Evolutionary conservation across 768 basidiomycete species (phyloP), one percentile per base, ranked within the genome.

Genomic region (Mycena epipterygia): DNA sequence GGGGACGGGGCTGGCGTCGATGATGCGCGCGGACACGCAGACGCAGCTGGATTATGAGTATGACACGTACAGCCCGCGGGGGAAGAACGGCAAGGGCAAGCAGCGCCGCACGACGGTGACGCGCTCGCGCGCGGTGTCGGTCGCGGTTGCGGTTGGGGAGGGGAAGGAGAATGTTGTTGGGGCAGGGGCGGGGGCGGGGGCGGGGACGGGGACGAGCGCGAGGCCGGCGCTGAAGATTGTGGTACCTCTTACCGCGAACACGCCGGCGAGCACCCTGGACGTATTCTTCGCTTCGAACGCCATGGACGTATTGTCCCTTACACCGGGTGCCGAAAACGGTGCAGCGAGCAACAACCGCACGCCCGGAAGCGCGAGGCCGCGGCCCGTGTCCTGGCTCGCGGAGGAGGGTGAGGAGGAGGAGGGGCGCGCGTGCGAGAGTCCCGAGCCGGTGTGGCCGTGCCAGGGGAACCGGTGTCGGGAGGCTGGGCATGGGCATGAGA

Each of bases 61-160:
- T n/a, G n/a, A n/a, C n/a, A n/a, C n/a, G n/a, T n/a, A n/a, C n/a
- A n/a, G n/a, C n/a, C n/a, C n/a, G n/a, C n/a, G n/a, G n/a, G 60
- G 33, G 19, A 37, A 46, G 27, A 6, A 12, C 11, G n/a, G 7
- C 46, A 7, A 39, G 29, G 52, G 39, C 25, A 39, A 21, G 29
- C 58, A 66, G 67, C 72, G 72, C 16, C 72, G 67, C n/a, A 73
- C 72, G 19, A 51, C 72, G 1, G 72, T 73, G 8, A 27, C 53
- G 27, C 72, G 63, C 12, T 62, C 62, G 32, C 62, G 59, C 8
- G 67, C 71, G 5, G 71, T 73, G 4, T 73, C 71, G n/a, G 44
- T 73, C 7, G 33, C 62, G 16, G 49, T 72, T 6, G 23, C 58
- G 21, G 35, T 63, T 13, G 27, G 59, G 19, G 12, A 42, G 30